Conservation (phyloP, 768 basidiomycete species). For the Amanita thiersii region DNA sequence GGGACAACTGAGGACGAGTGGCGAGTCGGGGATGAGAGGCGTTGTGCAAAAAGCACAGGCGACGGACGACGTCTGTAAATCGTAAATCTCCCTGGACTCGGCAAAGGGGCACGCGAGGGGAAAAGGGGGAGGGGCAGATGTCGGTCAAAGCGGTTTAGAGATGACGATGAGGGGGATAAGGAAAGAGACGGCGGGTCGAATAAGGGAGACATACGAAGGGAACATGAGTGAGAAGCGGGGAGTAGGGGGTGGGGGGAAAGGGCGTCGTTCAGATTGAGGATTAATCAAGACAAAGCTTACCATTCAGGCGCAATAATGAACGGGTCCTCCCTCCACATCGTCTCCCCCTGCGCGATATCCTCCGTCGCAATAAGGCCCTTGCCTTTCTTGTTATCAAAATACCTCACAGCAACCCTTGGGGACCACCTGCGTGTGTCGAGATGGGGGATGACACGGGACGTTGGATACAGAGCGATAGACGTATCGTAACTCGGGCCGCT, state of each 20-base stretch:
- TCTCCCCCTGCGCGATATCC: conserved; percentile 60
- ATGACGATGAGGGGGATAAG: no score
- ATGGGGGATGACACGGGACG: conserved; percentile 54
- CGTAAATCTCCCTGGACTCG: conserved; percentile 62
- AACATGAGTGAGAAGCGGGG: background rate
- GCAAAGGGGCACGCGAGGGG: no score
- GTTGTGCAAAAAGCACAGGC: conserved; percentile 77
- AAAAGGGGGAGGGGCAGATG: background rate
- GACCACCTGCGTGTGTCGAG: conserved; percentile 61
- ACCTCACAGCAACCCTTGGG: conserved; percentile 52
- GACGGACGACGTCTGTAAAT: conserved; percentile 46
- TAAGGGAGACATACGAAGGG: background rate
- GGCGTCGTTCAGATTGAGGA: background rate
- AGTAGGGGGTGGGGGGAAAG: background rate
- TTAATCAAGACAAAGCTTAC: conserved; percentile 26
- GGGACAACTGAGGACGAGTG: conserved; percentile 18
- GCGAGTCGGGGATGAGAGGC: conserved; percentile 36
- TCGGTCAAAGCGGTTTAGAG: background rate
- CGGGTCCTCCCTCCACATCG: conserved; percentile 82
- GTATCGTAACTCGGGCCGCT: conserved; percentile 6
- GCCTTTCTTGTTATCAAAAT: conserved; percentile 66
- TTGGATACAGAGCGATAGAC: conserved; percentile 34
- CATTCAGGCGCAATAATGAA: conserved; percentile 78
- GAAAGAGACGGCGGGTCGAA: no score
- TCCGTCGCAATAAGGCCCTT: conserved; percentile 76